A percentile compares a stretch with the other conserved stretches of the same genome.
These are phyloP conservation scores for Crithidia sp. DNA, from an alignment of 208 protist genomes.

Conservation along the genomic window DNA sequence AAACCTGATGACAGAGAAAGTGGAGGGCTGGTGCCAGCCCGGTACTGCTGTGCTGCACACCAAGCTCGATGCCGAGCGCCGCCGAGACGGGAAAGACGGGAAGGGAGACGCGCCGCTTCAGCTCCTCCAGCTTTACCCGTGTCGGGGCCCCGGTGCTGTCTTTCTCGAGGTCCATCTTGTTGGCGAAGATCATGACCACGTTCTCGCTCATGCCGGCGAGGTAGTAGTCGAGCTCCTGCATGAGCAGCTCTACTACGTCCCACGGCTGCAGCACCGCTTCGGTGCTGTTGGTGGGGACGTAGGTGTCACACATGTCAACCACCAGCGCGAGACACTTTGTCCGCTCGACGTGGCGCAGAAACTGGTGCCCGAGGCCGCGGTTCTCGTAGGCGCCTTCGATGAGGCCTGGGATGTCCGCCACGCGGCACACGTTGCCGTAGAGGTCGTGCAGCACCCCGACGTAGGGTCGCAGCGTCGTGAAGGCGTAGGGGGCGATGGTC, in stretches of 20 bases:
- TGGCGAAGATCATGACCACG: constrained; percentile 87
- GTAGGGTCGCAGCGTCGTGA: constrained; percentile 92
- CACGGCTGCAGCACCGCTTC: constrained; percentile 62
- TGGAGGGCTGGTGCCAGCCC: constrained; percentile 65
- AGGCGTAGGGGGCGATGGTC: constrained; percentile 86
- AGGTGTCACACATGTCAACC: constrained; percentile 88
- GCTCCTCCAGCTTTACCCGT: constrained; percentile 65
- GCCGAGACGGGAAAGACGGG: constrained; percentile 93
- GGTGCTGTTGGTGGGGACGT: constrained; percentile 37
- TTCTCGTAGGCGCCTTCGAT: constrained; percentile 93
- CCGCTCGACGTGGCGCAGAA: constrained; percentile 93
- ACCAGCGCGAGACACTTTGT: constrained; percentile 88
- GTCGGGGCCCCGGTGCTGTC: constrained; percentile 57
- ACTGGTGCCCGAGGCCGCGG: constrained; percentile 88
- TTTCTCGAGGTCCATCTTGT: constrained; percentile 90
- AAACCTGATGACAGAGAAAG: constrained; percentile 75
- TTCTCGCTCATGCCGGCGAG: constrained; percentile 64
- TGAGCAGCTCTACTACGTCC: constrained; percentile 83
- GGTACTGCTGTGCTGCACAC: constrained; percentile 49
- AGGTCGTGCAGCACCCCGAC: constrained; percentile 88
- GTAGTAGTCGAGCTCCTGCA: constrained; percentile 90
- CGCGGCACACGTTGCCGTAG: constrained; percentile 80
- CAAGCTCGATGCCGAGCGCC: constrained; percentile 68
- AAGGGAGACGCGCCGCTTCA: constrained; percentile 57
- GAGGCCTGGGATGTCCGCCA: constrained; percentile 92